These are phyloP conservation scores for Nitzschia sp. DNA, from an alignment of 108 stramenopile species.

Conservation along the genomic window DNA sequence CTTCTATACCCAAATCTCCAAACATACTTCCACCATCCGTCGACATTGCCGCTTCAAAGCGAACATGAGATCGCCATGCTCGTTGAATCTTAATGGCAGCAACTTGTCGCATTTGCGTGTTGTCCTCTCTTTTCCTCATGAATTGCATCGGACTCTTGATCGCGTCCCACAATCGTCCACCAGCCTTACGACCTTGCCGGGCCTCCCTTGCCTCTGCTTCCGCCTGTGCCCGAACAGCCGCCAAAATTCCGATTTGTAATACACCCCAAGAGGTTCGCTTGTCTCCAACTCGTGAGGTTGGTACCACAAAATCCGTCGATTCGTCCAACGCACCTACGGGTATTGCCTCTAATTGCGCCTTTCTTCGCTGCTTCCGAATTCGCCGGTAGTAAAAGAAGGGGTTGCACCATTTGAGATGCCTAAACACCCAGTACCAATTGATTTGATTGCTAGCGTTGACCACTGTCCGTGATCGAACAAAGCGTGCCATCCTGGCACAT, in stretches of 20 bases:
- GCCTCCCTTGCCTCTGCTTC: constrained; percentile 14
- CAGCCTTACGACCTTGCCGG: background rate
- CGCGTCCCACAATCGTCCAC: background rate
- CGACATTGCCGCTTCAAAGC: background rate
- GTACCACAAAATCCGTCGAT: background rate
- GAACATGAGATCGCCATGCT: constrained; percentile 34
- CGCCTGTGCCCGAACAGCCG: constrained; percentile 15
- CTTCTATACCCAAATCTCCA: background rate
- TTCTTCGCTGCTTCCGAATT: background rate
- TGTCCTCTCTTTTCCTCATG: background rate
- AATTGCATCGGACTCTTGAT: constrained; percentile 1
- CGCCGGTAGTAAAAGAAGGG: constrained; percentile 29
- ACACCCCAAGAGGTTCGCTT: constrained; percentile 19
- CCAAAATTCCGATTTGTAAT: constrained; percentile 16
- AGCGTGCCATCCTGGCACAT: constrained; percentile 63
- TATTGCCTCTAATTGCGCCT: background rate
- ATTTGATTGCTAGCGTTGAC: constrained; percentile 39
- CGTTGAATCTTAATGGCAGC: constrained; percentile 52
- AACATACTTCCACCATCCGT: constrained; percentile 10
- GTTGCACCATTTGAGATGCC: constrained; percentile 19
- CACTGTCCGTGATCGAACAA: constrained; percentile 61
- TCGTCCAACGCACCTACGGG: background rate
- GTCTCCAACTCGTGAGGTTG: background rate
- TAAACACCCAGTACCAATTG: constrained; percentile 36
- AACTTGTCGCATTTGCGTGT: constrained; percentile 14